phyloP scores from a whole-genome alignment of 1,284 basidiomycete genomes.

The Tilletia caries region DNA sequence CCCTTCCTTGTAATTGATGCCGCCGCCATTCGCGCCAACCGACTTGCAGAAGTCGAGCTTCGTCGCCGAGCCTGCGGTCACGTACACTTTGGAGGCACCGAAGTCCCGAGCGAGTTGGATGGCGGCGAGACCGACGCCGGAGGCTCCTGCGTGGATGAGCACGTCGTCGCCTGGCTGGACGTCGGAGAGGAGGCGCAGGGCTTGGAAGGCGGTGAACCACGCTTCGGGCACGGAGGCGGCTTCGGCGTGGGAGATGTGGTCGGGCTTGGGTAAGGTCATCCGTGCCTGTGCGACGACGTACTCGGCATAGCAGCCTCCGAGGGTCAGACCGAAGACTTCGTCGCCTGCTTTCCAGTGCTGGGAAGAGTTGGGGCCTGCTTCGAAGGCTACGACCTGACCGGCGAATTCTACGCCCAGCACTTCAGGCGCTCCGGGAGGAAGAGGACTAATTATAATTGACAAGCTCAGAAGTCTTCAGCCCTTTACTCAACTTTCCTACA shows the following conservation, averaged over 20 bases:
- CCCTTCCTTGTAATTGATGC: slow-evolving; percentile 71
- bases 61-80: slow-evolving; percentile 76
- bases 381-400: slow-evolving; percentile 30
- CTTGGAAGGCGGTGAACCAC: slow-evolving; percentile 47
- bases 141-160: slow-evolving; percentile 73
- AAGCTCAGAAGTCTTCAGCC: too few species aligned
- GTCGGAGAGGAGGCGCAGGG: slow-evolving; percentile 29
- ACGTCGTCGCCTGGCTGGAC: slow-evolving; percentile 69
- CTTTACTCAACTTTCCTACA: neutral
- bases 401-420: slow-evolving; percentile 92
- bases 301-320: slow-evolving; percentile 79
- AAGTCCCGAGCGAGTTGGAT: slow-evolving; percentile 78
- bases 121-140: slow-evolving; percentile 78
- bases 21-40: slow-evolving; percentile 64
- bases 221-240: slow-evolving; percentile 55
- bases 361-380: slow-evolving; percentile 56
- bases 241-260: slow-evolving; percentile 72
- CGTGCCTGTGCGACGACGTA: slow-evolving; percentile 69
- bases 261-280: slow-evolving; percentile 74
- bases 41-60: slow-evolving; percentile 75
- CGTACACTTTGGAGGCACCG: slow-evolving; percentile 59
- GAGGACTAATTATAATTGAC: slow-evolving; percentile 55
- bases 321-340: slow-evolving; percentile 77
- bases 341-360: slow-evolving; percentile 64
- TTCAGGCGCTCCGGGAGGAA: slow-evolving; percentile 70